Evolutionary conservation across 2,329 filamentous ascomycete species (phyloP).

Genomic region (Fusarium devonianum): DNA sequence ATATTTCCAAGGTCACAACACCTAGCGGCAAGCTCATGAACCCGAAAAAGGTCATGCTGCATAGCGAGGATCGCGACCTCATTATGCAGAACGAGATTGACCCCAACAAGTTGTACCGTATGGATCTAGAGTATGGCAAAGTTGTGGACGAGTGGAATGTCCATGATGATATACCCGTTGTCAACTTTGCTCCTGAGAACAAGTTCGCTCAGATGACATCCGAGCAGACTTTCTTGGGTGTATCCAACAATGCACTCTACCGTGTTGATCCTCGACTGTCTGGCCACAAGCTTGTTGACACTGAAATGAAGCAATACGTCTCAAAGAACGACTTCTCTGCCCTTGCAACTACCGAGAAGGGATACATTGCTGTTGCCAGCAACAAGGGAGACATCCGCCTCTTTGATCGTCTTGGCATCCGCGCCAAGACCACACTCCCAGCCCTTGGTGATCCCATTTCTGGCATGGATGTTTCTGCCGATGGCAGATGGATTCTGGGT

Average conservation of each 20-base stretch:
- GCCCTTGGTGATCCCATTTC: constrained; percentile 95
- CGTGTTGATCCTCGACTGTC: constrained; percentile 89
- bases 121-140: constrained; percentile 98
- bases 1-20: constrained; percentile 94
- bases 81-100: constrained; percentile 84
- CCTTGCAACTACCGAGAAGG: constrained; percentile 92
- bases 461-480: constrained; percentile 92
- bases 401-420: constrained; percentile 95
- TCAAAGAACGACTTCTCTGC: constrained; percentile 98
- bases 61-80: constrained; percentile 88
- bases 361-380: constrained; percentile 94
- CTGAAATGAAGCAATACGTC: constrained; percentile 91
- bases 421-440: constrained; percentile 96
- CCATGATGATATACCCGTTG: constrained; percentile 92
- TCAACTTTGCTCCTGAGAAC: constrained; percentile 92
- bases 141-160: constrained; percentile 99
- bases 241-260: constrained; percentile 92
- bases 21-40: constrained; percentile 87
- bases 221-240: constrained; percentile 92
- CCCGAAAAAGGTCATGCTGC: constrained; percentile 96
- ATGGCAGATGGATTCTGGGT: constrained; percentile 93
- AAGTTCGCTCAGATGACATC: constrained; percentile 98
- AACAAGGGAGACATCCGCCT: constrained; percentile 98
- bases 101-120: constrained; percentile 90
- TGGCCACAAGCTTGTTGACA: constrained; percentile 91